These are phyloP conservation scores for sunflower (Helianthus annuus) DNA, from an alignment of 129 eudicot species.

Conservation along the genomic window DNA sequence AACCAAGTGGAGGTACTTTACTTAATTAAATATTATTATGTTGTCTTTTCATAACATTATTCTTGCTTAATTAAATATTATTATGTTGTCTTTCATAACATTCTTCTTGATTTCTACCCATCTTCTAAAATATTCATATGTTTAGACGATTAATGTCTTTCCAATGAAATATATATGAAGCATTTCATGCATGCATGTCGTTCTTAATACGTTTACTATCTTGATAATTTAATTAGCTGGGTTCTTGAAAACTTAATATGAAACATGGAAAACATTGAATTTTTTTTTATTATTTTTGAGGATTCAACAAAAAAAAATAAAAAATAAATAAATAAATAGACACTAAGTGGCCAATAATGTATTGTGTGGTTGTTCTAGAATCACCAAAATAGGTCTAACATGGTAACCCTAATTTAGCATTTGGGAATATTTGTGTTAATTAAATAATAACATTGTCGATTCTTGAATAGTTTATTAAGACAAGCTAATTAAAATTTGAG, in stretches of 20 bases:
- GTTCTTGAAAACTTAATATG: not conserved
- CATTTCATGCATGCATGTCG: not conserved
- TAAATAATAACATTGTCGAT: not conserved
- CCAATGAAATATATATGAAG: not conserved
- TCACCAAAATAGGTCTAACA: too few relatives aligned
- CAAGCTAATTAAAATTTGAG: not conserved
- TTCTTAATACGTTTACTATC: not conserved
- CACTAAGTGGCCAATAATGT: too few relatives aligned
- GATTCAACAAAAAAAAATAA: too few relatives aligned
- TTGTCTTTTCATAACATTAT: conserved; percentile 12
- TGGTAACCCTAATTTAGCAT: not conserved
- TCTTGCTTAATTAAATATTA: not conserved
- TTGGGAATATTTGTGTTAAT: not conserved
- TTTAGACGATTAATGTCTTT: not conserved
- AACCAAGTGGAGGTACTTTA: conserved; percentile 76
- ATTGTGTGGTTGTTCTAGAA: too few relatives aligned
- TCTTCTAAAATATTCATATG: not conserved
- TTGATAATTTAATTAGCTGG: not conserved
- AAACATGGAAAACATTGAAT: not conserved
- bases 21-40: not conserved
- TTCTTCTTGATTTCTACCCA: conserved; percentile 23
- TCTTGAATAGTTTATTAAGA: not conserved
- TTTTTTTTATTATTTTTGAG: too few relatives aligned
- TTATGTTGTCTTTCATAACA: conserved; percentile 4
- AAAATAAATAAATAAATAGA: too few relatives aligned